Evolutionary conservation across 306 rosid species (phyloP).

Genomic region (Vicia faba): DNA sequence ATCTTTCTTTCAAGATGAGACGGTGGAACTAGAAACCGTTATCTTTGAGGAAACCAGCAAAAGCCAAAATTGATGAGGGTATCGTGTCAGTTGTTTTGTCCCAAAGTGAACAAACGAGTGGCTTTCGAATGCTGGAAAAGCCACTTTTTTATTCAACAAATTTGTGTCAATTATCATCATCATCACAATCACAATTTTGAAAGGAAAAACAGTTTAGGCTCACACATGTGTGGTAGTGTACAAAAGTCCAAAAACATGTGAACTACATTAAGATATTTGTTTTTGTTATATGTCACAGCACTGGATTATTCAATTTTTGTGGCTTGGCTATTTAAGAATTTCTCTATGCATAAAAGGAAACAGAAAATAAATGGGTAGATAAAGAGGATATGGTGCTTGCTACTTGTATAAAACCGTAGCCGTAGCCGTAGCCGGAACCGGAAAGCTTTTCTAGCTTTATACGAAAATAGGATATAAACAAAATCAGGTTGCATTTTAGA

Average conservation of each 20-base stretch:
- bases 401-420: slow-evolving; percentile 28
- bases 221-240: no score
- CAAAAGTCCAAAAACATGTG: no score
- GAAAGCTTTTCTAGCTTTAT: slow-evolving; percentile 5
- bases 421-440: background rate
- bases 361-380: slow-evolving; percentile 5
- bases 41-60: background rate
- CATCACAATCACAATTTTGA: background rate
- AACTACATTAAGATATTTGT: no score
- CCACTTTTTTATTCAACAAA: background rate
- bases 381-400: background rate
- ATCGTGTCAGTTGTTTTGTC: slow-evolving; percentile 5
- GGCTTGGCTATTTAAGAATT: background rate
- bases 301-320: background rate
- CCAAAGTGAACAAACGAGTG: slow-evolving; percentile 21
- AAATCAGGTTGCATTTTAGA: background rate
- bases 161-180: slow-evolving; percentile 1
- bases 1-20: no score
- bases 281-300: no score
- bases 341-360: background rate
- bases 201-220: background rate
- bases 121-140: slow-evolving; percentile 37
- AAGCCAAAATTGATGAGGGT: slow-evolving; percentile 9
- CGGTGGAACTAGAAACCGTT: background rate
- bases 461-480: background rate